These are phyloP conservation scores for Didymella segeticola DNA, from an alignment of 2,329 filamentous ascomycete species.

Conservation along the genomic window DNA sequence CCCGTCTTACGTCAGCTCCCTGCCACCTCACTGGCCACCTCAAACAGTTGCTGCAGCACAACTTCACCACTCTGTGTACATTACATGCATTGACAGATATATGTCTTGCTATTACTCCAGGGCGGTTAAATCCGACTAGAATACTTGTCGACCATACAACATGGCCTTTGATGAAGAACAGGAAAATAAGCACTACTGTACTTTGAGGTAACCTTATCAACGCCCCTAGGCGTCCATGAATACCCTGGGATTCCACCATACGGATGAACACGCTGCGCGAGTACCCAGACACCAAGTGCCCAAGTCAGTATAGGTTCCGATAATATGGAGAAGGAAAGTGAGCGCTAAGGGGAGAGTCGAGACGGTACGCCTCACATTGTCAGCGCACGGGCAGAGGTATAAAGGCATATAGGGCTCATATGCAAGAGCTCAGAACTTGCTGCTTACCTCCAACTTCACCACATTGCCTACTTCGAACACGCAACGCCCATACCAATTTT, in stretches of 20 bases:
- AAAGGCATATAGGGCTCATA: neutral
- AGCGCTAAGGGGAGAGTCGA: neutral
- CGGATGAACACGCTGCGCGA: neutral
- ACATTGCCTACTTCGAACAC: too few species aligned
- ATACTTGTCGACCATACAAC: neutral
- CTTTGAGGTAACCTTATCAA: neutral
- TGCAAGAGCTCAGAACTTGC: neutral
- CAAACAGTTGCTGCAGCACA: neutral
- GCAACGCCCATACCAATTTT: neutral
- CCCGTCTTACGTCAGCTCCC: conserved; percentile 10
- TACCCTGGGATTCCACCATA: neutral
- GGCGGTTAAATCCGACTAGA: neutral
- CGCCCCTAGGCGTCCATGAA: conserved; percentile 2
- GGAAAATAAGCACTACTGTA: conserved; percentile 12
- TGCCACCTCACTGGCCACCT: neutral
- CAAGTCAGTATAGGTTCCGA: neutral
- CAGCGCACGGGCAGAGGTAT: neutral
- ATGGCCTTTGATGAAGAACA: neutral
- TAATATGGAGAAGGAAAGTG: neutral
- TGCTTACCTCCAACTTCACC: neutral
- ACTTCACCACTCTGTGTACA: neutral
- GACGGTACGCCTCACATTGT: neutral
- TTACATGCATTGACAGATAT: neutral
- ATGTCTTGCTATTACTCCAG: neutral
- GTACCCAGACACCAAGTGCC: neutral